Evolutionary conservation across 805 yeast species (phyloP).

Genomic region (Candida ponderosae): DNA sequence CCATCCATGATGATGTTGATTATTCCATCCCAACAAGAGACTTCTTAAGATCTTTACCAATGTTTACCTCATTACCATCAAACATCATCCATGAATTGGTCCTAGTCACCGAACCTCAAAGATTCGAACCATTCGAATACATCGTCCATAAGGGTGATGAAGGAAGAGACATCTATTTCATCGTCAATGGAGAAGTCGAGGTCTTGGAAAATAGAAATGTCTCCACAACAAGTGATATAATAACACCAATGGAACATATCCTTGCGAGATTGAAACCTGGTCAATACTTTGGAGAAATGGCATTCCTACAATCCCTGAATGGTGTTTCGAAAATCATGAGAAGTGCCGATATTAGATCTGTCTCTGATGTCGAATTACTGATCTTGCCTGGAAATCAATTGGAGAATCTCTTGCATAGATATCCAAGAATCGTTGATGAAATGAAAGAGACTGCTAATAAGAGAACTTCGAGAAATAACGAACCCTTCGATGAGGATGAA

Average conservation of each 20-base stretch:
- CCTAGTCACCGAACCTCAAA: constrained; percentile 48
- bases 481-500: constrained; percentile 2
- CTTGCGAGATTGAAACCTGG: constrained; percentile 56
- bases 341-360: constrained; percentile 59
- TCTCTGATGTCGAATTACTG: constrained; percentile 50
- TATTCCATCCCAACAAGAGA: constrained; percentile 49
- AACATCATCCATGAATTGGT: constrained; percentile 59
- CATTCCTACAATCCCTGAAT: constrained; percentile 44
- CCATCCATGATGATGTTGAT: constrained; percentile 35
- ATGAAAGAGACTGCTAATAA: constrained; percentile 54
- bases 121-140: constrained; percentile 48
- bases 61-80: constrained; percentile 50
- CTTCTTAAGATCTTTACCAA: constrained; percentile 48
- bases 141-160: constrained; percentile 51
- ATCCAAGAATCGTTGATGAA: constrained; percentile 51
- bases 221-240: constrained; percentile 12
- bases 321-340: constrained; percentile 23
- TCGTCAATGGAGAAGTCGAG: constrained; percentile 65
- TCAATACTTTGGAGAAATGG: constrained; percentile 72
- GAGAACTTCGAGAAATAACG: constrained; percentile 30
- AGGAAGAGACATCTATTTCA: constrained; percentile 60
- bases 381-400: constrained; percentile 50
- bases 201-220: constrained; percentile 36
- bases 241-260: constrained; percentile 27
- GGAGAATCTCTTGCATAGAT: constrained; percentile 44